Conservation (phyloP, 2,329 filamentous ascomycete genomes). For the Xylariaceae sp. region DNA sequence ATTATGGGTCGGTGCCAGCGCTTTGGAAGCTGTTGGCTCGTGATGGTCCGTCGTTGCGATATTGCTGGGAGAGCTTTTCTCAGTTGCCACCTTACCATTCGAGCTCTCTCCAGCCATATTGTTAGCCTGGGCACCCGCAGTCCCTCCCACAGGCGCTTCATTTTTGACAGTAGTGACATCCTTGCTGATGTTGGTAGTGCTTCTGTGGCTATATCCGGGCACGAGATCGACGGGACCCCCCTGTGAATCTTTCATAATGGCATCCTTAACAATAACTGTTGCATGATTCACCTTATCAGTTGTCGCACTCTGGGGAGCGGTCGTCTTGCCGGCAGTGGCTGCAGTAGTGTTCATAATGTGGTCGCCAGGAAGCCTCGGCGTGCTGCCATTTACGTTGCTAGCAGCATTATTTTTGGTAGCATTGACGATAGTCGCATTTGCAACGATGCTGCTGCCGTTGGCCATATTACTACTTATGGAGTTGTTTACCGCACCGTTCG, state of each 20-base stretch:
- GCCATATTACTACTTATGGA: background rate
- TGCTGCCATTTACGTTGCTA: background rate
- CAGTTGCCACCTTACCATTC: slow-evolving; percentile 5
- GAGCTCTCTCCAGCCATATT: background rate
- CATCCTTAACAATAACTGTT: background rate
- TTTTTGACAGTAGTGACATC: background rate
- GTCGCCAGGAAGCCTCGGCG: background rate
- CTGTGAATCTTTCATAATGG: background rate
- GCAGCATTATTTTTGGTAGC: background rate
- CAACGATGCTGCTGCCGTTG: background rate
- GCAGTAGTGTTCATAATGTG: slow-evolving; percentile 2
- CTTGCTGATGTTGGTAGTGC: background rate
- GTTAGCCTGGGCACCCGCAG: background rate
- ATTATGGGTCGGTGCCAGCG: slow-evolving; percentile 23
- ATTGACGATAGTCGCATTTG: background rate
- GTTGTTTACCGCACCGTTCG: background rate
- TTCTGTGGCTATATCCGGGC: background rate
- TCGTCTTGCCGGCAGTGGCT: background rate
- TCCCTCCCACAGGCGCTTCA: background rate
- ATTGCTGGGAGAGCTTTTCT: slow-evolving; percentile 1
- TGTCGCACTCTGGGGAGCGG: background rate
- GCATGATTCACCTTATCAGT: background rate
- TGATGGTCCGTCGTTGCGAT: background rate
- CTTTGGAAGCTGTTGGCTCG: slow-evolving; percentile 9
- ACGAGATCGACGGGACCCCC: background rate